Conservation (phyloP, 2,329 filamentous ascomycete genomes). For the Alternaria gansuensis region DNA sequence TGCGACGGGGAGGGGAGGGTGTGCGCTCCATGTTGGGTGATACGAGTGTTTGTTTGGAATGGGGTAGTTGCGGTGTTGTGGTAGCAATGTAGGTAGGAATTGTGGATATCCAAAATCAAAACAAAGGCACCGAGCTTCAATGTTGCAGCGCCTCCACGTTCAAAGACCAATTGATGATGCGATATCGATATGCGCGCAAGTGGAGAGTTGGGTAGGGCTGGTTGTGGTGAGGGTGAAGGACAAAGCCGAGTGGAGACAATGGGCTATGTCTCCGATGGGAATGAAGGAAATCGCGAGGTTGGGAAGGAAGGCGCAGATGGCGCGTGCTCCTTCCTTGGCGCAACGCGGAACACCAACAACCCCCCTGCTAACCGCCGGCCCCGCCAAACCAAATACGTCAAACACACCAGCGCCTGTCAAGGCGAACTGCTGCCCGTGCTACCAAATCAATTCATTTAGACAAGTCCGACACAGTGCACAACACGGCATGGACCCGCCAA, state of each 20-base stretch:
- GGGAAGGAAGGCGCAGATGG: slow-evolving; percentile 28
- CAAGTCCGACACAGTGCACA: slow-evolving; percentile 1
- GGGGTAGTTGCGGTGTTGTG: slow-evolving; percentile 25
- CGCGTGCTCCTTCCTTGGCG: slow-evolving; percentile 28
- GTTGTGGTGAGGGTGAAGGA: slow-evolving; percentile 28
- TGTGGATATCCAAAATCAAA: slow-evolving; percentile 36
- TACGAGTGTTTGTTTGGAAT: slow-evolving; percentile 17
- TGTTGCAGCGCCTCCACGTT: slow-evolving; percentile 15
- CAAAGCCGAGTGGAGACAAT: slow-evolving; percentile 27
- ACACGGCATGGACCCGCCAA: slow-evolving; percentile 50
- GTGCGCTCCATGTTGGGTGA: slow-evolving; percentile 58
- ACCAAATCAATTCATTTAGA: slow-evolving; percentile 1
- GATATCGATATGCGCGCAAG: slow-evolving; percentile 18
- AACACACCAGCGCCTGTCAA: slow-evolving; percentile 32
- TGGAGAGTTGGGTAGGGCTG: slow-evolving; percentile 18
- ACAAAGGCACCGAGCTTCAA: slow-evolving; percentile 33
- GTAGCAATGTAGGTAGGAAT: slow-evolving; percentile 28
- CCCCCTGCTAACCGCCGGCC: slow-evolving; percentile 23
- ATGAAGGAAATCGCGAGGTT: slow-evolving; percentile 34
- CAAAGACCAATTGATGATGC: slow-evolving; percentile 16
- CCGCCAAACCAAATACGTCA: slow-evolving; percentile 38
- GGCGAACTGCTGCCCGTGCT: background rate
- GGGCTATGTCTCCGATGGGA: slow-evolving; percentile 27
- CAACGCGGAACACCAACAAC: slow-evolving; percentile 25
- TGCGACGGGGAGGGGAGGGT: slow-evolving; percentile 66